Evolutionary conservation across 495 filamentous ascomycete genomes (phyloP), one percentile per base, ranked within the genome.

Genomic region (Tuber magnatum): DNA sequence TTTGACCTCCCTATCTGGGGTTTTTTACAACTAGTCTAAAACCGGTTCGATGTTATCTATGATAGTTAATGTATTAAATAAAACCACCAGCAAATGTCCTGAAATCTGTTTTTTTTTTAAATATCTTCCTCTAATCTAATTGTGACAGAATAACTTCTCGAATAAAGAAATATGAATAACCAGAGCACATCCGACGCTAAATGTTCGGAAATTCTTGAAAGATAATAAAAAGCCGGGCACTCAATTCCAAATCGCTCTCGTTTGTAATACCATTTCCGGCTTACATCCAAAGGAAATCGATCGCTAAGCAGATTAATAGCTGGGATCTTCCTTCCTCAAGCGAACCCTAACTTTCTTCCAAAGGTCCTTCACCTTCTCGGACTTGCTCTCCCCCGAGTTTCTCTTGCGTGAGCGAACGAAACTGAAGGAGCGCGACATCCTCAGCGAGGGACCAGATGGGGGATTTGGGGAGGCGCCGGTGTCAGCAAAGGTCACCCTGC

Each of bases 121-220:
- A 28, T 10, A 28, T 14, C 0, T 18, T 35, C 35, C 18, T 35
- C 28, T 65, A 35, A 35, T 65, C 9, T 18, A 65, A 65, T 32
- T 35, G 4, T 0, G 56, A 65, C 28, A 18, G 14, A 0, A 35
- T 7, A 20, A 35, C 18, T 20, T 1, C 14, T 7, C 56, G 4
- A 35, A 35, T 0, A 32, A 0, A 4, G 5, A 8, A 20, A 16
- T 3, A 3, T 28, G 1, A 35, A 6, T 0, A 35, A 16, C 12
- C 0, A 20, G 4, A 65, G 28, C 14, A 35, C 28, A 32, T 14
- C 35, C 14, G 28, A 18, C 18, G 12, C 0, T 8, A 18, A 20
- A 16, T 32, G 9, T 28, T n/a, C 24, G 0, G 10, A 35, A 18
- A 35, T 65, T 20, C 12, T 6, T 3, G 10, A 12, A 9, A 1